Base-by-base conservation (phyloP, 2,329 filamentous ascomycete species). In the Nectriaceae sp. region DNA sequence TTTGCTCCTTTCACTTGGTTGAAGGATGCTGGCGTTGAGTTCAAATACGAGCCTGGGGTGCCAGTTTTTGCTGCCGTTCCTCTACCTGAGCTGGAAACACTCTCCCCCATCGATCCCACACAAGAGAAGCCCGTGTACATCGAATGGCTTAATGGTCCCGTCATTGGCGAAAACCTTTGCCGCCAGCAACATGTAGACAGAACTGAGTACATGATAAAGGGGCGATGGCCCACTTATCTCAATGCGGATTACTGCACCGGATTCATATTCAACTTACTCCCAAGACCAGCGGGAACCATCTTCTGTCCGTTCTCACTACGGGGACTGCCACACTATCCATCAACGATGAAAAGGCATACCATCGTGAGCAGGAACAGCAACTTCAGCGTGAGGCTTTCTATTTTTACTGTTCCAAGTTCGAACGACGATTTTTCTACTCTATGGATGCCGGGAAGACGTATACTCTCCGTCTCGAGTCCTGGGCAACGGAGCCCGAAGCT, bases 121-220 rank as follows among this genome's bases (percentile, higher is more conserved):
- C 10, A 31, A 31, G 26, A 8, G 10, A 31, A 31, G 15, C 26
- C 26, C 10, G 26, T 31, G 26, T 10, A 31, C 10, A 31, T 31
- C 8, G 26, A 31, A 19, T 52, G 49, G 49, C 49, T 52, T 35
- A 52, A 52, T 18, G 42, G 49, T 8, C 26, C 18, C 2, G 16
- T 20, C 2, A 46, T 52, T 13, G 49, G 49, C 11, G 31, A 52
- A n/a, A 52, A 52, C n/a, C 42, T 49, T 11, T 39, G 40, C 0
- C 49, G 49, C 20, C n/a, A 46, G 20, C 46, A 49, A 24, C 22
- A 26, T 21, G 39, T 31, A 11, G 26, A 46, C 2, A 42, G 42
- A n/a, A 33, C 50, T 1, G 50, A 53, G 22, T 53, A 53, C 37
- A 53, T 53, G 50, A 53, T 53, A 21, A 53, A 53, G 16, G 50